Evolutionary conservation across 225 moss, liverwort and hornwort species (phyloP), one percentile per base, ranked within the genome.

Genomic region (Bryoerythrophyllum caledonicum): DNA sequence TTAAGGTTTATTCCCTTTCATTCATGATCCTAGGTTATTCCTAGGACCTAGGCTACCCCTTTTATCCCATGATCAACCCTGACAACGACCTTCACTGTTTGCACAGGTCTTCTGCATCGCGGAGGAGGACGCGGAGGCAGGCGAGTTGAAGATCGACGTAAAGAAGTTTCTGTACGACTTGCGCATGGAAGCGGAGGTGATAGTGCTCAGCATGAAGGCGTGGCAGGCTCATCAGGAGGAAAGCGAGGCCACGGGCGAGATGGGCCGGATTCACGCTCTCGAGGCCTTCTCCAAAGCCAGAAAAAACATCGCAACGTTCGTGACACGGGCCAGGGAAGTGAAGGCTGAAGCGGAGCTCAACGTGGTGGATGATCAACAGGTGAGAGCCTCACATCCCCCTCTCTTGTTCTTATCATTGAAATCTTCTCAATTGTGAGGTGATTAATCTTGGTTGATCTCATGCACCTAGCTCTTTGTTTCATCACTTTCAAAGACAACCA

Each of bases 171-270:
- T 94, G 75, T 94, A 94, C 9, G 94, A 94, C 68, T 78, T 94
- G 67, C 86, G 94, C 65, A 94, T 94, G 94, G 76, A 77, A 78
- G 94, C 92, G 61, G 94, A 94, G 80, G 94, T 94, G 43, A 94
- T 94, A 64, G 94, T 94, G 46, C 92, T 94, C 17, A 89, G 89
- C 9, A 92, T 94, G 94, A 94, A 91, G 65, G 92, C 94, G n/a
- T 94, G 90, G 87, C 86, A 89, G 76, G 82, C 86, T 62, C 90
- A 88, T 71, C 90, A 92, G 76, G 84, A 86, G 74, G 87, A 85
- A 54, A 78, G 80, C 68, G 83, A 92, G 58, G 71, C 82, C 48
- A n/a, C 84, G 37, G 78, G 77, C 25, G 86, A 89, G 65, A 74
- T 78, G 28, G 90, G 85, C 49, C 79, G 87, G 51, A 79, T 87